Conservation (phyloP, 768 basidiomycete species). For the Russula virescens region DNA sequence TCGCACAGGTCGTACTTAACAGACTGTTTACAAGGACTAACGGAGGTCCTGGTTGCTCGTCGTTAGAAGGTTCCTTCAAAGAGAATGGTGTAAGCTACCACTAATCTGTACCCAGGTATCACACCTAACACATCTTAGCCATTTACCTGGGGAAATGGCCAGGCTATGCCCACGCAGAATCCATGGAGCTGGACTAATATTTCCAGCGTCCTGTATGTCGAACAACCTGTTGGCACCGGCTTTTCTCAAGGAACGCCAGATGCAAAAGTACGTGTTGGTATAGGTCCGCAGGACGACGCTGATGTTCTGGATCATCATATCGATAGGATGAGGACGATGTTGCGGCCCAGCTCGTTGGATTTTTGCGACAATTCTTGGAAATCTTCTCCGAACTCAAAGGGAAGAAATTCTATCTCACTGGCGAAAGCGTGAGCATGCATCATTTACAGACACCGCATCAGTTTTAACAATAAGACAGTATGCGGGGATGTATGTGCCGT, state of each 20-base stretch:
- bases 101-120: background rate
- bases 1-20: background rate
- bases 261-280: conserved; percentile 32
- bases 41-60: conserved; percentile 77
- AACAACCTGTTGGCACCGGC: conserved; percentile 77
- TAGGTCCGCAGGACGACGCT: background rate
- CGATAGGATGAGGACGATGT: conserved; percentile 50
- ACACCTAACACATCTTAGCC: conserved; percentile 39
- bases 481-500: conserved; percentile 62
- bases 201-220: conserved; percentile 67
- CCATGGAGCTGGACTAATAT: conserved; percentile 76
- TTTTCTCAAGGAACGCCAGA: conserved; percentile 67
- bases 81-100: conserved; percentile 60
- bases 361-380: conserved; percentile 69
- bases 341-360: conserved; percentile 51
- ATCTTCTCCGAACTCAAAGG: conserved; percentile 69
- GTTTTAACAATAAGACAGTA: conserved; percentile 41
- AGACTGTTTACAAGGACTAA: conserved; percentile 49
- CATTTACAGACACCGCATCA: background rate
- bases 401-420: conserved; percentile 64
- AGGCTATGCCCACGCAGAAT: conserved; percentile 59
- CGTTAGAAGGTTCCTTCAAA: conserved; percentile 63
- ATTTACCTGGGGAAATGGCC: conserved; percentile 54
- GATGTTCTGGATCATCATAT: background rate
- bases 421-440: conserved; percentile 58